A percentile compares a stretch with the other conserved stretches of the same genome.
Conservation (phyloP, 371 early-diverging fungal genomes). For the Lichtheimia corymbifera region DNA sequence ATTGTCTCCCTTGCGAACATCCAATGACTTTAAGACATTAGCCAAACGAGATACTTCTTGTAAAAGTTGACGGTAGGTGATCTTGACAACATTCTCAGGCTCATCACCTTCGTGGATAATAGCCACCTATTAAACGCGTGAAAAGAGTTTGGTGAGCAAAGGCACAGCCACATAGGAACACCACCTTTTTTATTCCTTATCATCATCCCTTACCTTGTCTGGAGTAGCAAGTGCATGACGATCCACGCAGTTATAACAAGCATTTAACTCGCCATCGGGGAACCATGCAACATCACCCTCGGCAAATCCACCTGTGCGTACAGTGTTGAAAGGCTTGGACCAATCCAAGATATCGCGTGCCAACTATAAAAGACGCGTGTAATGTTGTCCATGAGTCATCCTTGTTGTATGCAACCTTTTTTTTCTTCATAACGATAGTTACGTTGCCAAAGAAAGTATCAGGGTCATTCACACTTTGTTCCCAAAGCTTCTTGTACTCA, state of each 20-base stretch:
- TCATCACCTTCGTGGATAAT: conserved; percentile 93
- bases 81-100: conserved; percentile 69
- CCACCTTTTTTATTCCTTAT: too few relatives aligned
- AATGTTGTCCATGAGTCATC: background rate
- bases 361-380: conserved; percentile 34
- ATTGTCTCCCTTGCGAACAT: conserved; percentile 91
- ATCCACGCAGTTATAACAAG: conserved; percentile 97
- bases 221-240: conserved; percentile 83
- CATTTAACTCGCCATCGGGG: conserved; percentile 91
- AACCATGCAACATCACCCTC: conserved; percentile 93
- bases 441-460: conserved; percentile 83
- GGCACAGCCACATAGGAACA: too few relatives aligned
- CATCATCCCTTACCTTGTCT: conserved; percentile 40
- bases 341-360: conserved; percentile 77
- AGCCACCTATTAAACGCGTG: conserved; percentile 42
- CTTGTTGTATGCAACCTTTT: too few relatives aligned
- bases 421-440: conserved; percentile 13
- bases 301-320: conserved; percentile 63
- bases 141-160: too few relatives aligned
- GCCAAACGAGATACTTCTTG: conserved; percentile 83
- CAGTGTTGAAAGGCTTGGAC: conserved; percentile 75
- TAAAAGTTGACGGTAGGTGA: conserved; percentile 89
- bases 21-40: conserved; percentile 76
- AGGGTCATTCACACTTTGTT: conserved; percentile 75
- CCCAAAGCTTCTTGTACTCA: conserved; percentile 71